phyloP scores from a whole-genome alignment of 371 early-diverging fungal species.

The Mucor irregularis region DNA sequence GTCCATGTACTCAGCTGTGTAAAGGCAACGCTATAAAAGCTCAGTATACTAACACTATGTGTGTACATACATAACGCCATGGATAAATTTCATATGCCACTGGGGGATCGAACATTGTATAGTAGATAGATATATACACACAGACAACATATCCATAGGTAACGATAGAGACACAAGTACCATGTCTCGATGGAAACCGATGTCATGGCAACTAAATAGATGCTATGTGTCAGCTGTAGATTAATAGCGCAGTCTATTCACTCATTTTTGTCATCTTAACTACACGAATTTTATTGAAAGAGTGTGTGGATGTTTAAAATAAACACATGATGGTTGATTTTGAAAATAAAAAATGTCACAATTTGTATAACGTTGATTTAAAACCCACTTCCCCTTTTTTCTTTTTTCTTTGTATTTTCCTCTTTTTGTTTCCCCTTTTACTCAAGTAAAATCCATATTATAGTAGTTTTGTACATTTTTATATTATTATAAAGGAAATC shows the following conservation, averaged over 20 bases:
- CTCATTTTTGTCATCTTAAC: slow-evolving; percentile 50
- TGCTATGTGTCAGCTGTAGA: slow-evolving; percentile 32
- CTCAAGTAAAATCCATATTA: neutral
- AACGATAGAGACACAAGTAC: no score
- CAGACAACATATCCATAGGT: slow-evolving; percentile 45
- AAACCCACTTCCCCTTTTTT: slow-evolving; percentile 5
- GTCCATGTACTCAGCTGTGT: neutral
- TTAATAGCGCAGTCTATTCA: slow-evolving; percentile 30
- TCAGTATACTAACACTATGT: slow-evolving; percentile 24
- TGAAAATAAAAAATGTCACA: slow-evolving; percentile 7
- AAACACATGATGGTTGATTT: neutral
- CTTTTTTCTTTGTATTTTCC: neutral
- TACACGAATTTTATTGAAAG: no score
- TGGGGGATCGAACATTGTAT: no score
- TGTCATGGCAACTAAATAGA: no score
- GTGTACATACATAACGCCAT: slow-evolving; percentile 21
- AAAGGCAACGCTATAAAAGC: neutral
- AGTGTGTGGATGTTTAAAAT: slow-evolving; percentile 43
- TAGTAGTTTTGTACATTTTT: neutral
- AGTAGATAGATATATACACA: slow-evolving; percentile 47
- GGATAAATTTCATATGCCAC: slow-evolving; percentile 55
- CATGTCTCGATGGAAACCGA: no score
- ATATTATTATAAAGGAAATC: neutral
- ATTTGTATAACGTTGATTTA: slow-evolving; percentile 11
- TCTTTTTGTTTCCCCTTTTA: neutral